Base-by-base conservation (phyloP, 2,329 filamentous ascomycete genomes). In the Cryphonectria radicalis region DNA sequence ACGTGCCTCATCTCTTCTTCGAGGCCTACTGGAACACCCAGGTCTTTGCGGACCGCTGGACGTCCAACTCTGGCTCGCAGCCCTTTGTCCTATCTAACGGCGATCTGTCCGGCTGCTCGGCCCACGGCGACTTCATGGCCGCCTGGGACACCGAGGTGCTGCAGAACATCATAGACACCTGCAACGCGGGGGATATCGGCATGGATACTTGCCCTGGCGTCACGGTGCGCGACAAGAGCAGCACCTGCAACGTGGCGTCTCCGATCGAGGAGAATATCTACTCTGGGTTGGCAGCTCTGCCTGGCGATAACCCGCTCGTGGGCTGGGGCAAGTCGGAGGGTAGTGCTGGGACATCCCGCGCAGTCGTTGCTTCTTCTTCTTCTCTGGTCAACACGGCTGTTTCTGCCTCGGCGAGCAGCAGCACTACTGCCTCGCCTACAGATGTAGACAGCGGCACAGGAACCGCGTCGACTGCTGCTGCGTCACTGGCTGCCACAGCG, bases 81-180 rank as follows among this genome's bases (percentile, higher is more conserved):
- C 90, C 90, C 14, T 93, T 93, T 76, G 89, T 93, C 68, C 87
- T 92, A 60, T 83, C 91, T 74, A 90, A 90, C 77, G 91, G 91
- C 62, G 91, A 94, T 70, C 83, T 85, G 28, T 92, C 92, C 14
- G 92, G 92, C 70, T 93, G 88, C 82, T 89, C 88, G 76, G 86
- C 87, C 72, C 92, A 94, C 80, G 91, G 86, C 64, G 92, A 94
- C 80, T 94, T 94, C 82, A 80, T 92, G 74, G 89, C 92, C 73
- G 92, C 88, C 22, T 94, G 92, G 92, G 89, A 94, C 75, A 84
- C 87, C 73, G 79, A 83, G 40, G 84, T 86, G 63, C 88, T 93
- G 66, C 89, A 92, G 80, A 83, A 87, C 73, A 91, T 92, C 74
- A 89, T 93, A 75, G 85, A 92, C 77, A 87, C 83, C 66, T 93